phyloP scores from a whole-genome alignment of 208 protist genomes.

The Crithidia acanthocephali region DNA sequence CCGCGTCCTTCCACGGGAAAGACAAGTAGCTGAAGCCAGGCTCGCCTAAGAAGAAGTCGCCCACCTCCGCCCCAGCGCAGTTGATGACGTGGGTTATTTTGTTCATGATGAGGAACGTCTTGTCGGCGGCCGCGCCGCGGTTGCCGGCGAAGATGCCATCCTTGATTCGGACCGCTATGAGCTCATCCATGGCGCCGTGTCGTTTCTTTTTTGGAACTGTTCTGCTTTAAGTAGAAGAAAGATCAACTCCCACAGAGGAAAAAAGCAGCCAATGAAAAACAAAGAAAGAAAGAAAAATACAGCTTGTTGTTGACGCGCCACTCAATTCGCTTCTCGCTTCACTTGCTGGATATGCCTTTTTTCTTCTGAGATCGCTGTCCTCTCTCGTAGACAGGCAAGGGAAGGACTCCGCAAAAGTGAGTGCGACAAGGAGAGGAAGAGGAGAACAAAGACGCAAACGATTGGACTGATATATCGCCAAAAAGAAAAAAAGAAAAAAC shows the following conservation, averaged over 20 bases:
- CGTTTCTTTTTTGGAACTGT: not conserved
- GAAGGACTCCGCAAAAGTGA: no score
- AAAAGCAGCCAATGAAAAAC: not conserved
- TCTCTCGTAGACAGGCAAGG: no score
- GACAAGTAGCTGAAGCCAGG: conserved; percentile 87
- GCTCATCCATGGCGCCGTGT: conserved; percentile 38
- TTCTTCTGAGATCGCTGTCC: no score
- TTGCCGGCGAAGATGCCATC: conserved; percentile 95
- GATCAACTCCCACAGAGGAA: not conserved
- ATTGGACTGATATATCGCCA: no score
- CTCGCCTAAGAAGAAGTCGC: conserved; percentile 80
- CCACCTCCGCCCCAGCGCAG: conserved; percentile 87
- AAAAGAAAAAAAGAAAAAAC: no score
- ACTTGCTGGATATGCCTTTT: no score
- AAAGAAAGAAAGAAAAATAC: not conserved
- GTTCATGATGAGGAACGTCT: conserved; percentile 91
- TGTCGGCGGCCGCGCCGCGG: conserved; percentile 76
- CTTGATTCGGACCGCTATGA: conserved; percentile 91
- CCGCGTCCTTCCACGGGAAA: conserved; percentile 90
- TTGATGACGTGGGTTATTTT: conserved; percentile 95
- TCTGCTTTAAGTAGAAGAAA: not conserved
- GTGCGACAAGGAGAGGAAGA: no score
- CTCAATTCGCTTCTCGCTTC: no score
- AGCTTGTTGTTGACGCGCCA: no score
- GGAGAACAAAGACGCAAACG: no score